Base-by-base conservation (phyloP, 306 rosid species). In the Begonia fuchsioides region DNA sequence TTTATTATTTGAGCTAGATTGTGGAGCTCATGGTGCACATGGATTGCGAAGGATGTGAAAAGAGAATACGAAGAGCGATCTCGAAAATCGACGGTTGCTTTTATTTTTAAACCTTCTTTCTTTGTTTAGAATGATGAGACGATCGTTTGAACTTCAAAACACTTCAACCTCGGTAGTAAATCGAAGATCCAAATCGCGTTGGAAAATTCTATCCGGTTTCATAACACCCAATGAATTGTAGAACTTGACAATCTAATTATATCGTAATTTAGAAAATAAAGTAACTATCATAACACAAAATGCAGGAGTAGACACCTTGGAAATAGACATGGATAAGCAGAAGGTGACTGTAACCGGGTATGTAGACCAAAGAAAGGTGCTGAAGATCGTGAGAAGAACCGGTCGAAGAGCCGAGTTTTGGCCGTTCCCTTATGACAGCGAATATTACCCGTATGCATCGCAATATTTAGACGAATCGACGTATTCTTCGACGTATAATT, bases 21-120 rank as follows among this genome's bases (percentile, higher is more conserved):
- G 86, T 82, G 54, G 96, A 86, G 53, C 77, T 82, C 16, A 51
- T 66, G 73, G 93, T 86, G 67, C 88, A 86, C 43, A 81, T 86
- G 96, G 96, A 86, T 47, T 86, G 96, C 17, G 65, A 86, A 72
- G 96, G 93, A 38, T 76, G 93, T 17, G 86, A 86, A 66, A 72
- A 69, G 55, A 73, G 86, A 44, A 66, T 86, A 15, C 58, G 76
- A 56, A 70, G 77, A 65, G 86, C 80, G 10, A 58, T 86, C 69
- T 86, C 86, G 2, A 86, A 76, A 57, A 53, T 81, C 11, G 52
- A 86, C 32, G 96, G 93, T 16, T n/a, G 18, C 1, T 10, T n/a
- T 47, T 47, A 3, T 1, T 47, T 47, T 15, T n/a, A 26, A 26
- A 26, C 5, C 35, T 26, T 2, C 35, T 26, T 26, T 26, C 35